phyloP scores from a whole-genome alignment of 1,284 basidiomycete genomes.

The Fomitopsis palustris region DNA sequence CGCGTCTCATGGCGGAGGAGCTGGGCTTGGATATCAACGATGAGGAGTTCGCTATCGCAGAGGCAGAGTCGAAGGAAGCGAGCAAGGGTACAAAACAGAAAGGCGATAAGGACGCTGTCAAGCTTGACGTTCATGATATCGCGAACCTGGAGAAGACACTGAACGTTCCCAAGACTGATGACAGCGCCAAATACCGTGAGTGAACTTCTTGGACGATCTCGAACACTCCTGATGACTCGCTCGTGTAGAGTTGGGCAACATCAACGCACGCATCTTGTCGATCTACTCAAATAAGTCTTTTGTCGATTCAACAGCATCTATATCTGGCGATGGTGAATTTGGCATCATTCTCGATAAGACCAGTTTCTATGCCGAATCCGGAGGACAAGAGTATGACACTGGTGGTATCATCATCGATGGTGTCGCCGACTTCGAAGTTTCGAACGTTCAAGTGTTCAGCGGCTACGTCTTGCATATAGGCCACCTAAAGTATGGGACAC shows the following conservation, averaged over 20 bases:
- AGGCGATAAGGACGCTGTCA: constrained; percentile 68
- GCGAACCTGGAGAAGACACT: constrained; percentile 82
- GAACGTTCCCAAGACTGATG: constrained; percentile 90
- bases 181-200: constrained; percentile 87
- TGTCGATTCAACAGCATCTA: constrained; percentile 58
- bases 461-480: constrained; percentile 92
- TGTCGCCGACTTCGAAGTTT: constrained; percentile 89
- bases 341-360: constrained; percentile 91
- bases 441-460: constrained; percentile 86
- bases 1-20: constrained; percentile 97
- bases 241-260: constrained; percentile 64
- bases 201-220: constrained; percentile 11
- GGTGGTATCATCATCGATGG: constrained; percentile 94
- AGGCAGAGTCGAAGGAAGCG: constrained; percentile 86
- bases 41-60: constrained; percentile 87
- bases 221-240: too few relatives aligned
- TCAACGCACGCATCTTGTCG: constrained; percentile 76
- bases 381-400: constrained; percentile 97
- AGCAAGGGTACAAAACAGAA: constrained; percentile 81
- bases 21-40: constrained; percentile 85
- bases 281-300: constrained; percentile 88
- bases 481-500: constrained; percentile 72
- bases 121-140: constrained; percentile 95
- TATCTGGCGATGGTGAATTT: constrained; percentile 67
- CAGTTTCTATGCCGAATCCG: constrained; percentile 97